phyloP scores from a whole-genome alignment of 164 flowering plant species.

The Aristolochia californica region DNA sequence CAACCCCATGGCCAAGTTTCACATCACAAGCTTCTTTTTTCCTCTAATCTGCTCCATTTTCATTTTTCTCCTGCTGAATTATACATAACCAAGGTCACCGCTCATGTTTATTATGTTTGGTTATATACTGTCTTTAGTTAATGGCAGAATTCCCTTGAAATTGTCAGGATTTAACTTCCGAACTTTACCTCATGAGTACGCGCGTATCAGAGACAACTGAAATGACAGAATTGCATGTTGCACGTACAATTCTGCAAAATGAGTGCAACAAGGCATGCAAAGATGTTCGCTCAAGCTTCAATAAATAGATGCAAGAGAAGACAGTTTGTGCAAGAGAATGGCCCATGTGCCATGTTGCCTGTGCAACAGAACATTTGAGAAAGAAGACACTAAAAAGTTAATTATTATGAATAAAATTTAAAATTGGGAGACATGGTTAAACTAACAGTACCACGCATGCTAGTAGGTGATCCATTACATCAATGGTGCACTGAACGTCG shows the following conservation, averaged over 20 bases:
- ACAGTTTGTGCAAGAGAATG: constrained; percentile 92
- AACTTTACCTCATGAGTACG: constrained; percentile 93
- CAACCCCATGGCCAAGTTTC: no score
- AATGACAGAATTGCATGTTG: constrained; percentile 78
- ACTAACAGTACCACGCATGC: constrained; percentile 69
- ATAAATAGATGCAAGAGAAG: constrained; percentile 84
- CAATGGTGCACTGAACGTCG: constrained; percentile 65
- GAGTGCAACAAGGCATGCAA: constrained; percentile 78
- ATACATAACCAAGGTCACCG: no score
- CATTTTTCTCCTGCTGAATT: no score
- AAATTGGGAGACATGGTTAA: no score
- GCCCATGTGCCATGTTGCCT: constrained; percentile 99
- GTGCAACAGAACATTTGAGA: constrained; percentile 18
- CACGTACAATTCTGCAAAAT: constrained; percentile 71
- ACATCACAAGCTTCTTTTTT: no score
- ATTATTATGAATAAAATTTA: not conserved
- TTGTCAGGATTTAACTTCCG: not conserved
- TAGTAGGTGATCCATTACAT: constrained; percentile 89
- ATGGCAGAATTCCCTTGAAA: no score
- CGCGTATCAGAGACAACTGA: constrained; percentile 79
- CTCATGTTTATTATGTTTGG: no score
- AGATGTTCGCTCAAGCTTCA: constrained; percentile 75
- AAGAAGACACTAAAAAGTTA: not conserved
- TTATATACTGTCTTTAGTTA: no score
- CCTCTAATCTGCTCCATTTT: no score